phyloP scores from a whole-genome alignment of 1,139 yeast species.

The Schwanniomyces etchellsii region DNA sequence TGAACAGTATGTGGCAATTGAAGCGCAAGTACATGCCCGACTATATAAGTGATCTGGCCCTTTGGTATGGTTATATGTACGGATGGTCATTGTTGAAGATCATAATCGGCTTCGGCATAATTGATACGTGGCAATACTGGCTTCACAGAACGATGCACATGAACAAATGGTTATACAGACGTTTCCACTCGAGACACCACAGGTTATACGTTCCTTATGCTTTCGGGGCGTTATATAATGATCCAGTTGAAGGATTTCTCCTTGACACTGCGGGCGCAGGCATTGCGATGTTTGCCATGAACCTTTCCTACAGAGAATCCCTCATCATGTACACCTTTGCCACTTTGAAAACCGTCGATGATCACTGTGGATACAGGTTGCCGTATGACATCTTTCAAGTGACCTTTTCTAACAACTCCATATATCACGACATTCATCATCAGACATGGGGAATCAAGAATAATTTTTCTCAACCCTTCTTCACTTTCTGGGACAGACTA shows the following conservation, averaged over 20 bases:
- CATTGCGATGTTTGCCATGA: conserved; percentile 58
- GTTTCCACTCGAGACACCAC: conserved; percentile 93
- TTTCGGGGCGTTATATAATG: conserved; percentile 91
- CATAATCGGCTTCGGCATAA: conserved; percentile 57
- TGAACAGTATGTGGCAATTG: conserved; percentile 60
- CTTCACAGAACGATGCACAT: conserved; percentile 85
- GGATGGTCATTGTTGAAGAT: conserved; percentile 57
- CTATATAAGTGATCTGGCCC: conserved; percentile 36
- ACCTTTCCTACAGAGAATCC: conserved; percentile 71
- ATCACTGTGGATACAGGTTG: conserved; percentile 91
- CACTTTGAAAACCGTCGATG: conserved; percentile 94
- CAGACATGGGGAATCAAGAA: conserved; percentile 93
- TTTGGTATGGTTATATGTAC: conserved; percentile 51
- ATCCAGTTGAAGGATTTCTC: conserved; percentile 87
- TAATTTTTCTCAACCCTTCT: conserved; percentile 95
- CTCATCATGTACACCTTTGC: conserved; percentile 75
- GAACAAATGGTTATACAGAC: conserved; percentile 67
- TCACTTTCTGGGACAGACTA: conserved; percentile 83
- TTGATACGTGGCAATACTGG: conserved; percentile 95
- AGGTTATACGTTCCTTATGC: conserved; percentile 94
- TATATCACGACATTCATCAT: conserved; percentile 95
- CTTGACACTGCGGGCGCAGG: conserved; percentile 94
- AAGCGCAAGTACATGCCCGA: conserved; percentile 34
- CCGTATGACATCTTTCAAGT: conserved; percentile 89
- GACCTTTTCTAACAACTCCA: conserved; percentile 89